Evolutionary conservation across 1,139 yeast genomes (phyloP).

Genomic region (Yamadazyma dendronema): DNA sequence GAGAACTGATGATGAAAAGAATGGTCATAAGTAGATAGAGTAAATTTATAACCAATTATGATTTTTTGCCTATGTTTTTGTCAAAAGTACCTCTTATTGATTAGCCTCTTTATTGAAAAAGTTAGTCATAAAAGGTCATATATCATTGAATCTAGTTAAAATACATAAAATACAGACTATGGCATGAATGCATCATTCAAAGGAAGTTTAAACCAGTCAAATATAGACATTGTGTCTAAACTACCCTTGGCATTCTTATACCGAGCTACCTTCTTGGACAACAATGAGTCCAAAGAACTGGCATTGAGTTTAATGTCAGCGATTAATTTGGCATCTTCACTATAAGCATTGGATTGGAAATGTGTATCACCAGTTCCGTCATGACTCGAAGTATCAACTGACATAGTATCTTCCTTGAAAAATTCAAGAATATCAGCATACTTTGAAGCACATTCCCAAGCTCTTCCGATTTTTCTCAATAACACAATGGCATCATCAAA

Average conservation of each 20-base stretch:
- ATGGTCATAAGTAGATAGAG: constrained; percentile 3
- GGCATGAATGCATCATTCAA: constrained; percentile 10
- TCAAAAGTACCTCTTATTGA: no score
- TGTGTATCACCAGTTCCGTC: constrained; percentile 11
- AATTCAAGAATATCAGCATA: constrained; percentile 19
- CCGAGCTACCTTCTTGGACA: constrained; percentile 16
- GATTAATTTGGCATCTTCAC: constrained; percentile 17
- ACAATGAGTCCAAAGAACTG: constrained; percentile 15
- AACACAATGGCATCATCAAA: constrained; percentile 14
- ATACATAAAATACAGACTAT: not conserved
- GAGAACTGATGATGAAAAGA: constrained; percentile 14
- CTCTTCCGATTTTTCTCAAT: constrained; percentile 13
- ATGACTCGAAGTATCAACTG: constrained; percentile 10
- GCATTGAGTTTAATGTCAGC: constrained; percentile 17
- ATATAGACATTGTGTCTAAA: constrained; percentile 14
- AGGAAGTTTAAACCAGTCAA: constrained; percentile 19
- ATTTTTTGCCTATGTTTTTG: no score
- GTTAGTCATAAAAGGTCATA: no score
- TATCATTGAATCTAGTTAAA: no score
- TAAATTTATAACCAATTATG: no score
- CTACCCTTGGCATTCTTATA: constrained; percentile 14
- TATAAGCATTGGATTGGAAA: constrained; percentile 8
- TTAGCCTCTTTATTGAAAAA: no score
- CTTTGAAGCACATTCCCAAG: constrained; percentile 18
- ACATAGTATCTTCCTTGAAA: constrained; percentile 16